Percentiles rank a stretch among this genome's conserved stretches.
These are phyloP conservation scores for Diutina neorugosa DNA, from an alignment of 1,139 yeast species.

Conservation along the genomic window DNA sequence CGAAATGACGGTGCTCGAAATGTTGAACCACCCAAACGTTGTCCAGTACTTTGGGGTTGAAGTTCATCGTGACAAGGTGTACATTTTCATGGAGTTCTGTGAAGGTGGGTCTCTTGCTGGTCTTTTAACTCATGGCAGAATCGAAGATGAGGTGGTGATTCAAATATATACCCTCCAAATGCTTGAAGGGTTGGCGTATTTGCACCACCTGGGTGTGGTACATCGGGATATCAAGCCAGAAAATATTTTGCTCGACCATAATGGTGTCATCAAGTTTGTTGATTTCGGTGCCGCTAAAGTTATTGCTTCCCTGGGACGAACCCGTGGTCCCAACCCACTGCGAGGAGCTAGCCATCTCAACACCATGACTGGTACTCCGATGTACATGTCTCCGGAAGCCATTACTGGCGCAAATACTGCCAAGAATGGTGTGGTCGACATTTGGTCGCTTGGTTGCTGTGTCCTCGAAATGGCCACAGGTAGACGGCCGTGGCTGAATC, in stretches of 20 bases:
- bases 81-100: constrained; percentile 95
- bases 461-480: constrained; percentile 78
- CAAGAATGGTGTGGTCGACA: constrained; percentile 65
- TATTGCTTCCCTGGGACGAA: constrained; percentile 59
- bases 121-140: constrained; percentile 71
- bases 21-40: constrained; percentile 89
- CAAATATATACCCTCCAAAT: constrained; percentile 86
- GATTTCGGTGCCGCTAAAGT: constrained; percentile 98
- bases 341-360: constrained; percentile 18
- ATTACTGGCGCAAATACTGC: constrained; percentile 67
- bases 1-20: constrained; percentile 93
- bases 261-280: constrained; percentile 88
- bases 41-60: constrained; percentile 96
- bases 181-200: constrained; percentile 89
- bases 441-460: constrained; percentile 80
- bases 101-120: constrained; percentile 91
- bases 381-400: constrained; percentile 98
- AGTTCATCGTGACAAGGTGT: constrained; percentile 91
- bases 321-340: constrained; percentile 12
- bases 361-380: constrained; percentile 89
- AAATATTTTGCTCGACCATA: constrained; percentile 78
- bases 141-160: constrained; percentile 89
- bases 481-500: constrained; percentile 76
- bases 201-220: constrained; percentile 92
- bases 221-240: constrained; percentile 97